A percentile compares a stretch with the other conserved stretches of the same genome.
phyloP scores from a whole-genome alignment of 805 yeast genomes.

The Millerago galiae region DNA sequence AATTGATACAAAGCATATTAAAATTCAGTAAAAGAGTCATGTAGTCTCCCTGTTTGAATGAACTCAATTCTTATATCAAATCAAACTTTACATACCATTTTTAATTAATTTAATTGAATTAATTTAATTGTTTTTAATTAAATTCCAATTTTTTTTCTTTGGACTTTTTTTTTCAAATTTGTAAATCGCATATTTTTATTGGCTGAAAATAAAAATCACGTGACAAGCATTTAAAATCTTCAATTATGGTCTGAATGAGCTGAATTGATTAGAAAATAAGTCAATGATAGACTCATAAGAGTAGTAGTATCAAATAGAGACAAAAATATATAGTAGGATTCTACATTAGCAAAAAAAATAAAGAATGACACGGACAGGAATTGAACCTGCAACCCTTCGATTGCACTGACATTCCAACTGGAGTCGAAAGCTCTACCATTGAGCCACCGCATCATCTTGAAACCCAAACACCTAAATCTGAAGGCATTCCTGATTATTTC shows the following conservation, averaged over 20 bases:
- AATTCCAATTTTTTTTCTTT: neutral
- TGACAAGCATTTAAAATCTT: neutral
- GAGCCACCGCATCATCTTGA: conserved; percentile 61
- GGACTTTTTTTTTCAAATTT: conserved; percentile 8
- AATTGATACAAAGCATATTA: neutral
- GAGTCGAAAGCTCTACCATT: conserved; percentile 78
- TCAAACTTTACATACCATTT: conserved; percentile 2
- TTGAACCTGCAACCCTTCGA: conserved; percentile 86
- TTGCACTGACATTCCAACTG: conserved; percentile 42
- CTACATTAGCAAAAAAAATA: conserved; percentile 16
- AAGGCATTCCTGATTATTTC: too few species aligned
- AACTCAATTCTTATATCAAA: neutral
- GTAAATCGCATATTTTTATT: conserved; percentile 13
- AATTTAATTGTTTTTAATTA: neutral
- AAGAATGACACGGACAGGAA: conserved; percentile 73
- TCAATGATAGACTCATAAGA: too few species aligned
- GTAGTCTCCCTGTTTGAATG: neutral
- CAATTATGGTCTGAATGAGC: too few species aligned
- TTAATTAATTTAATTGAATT: neutral
- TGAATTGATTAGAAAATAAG: too few species aligned
- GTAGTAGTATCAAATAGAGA: neutral
- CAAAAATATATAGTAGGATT: neutral
- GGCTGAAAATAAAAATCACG: conserved; percentile 6
- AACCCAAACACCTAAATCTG: neutral
- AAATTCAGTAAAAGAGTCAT: neutral